Evolutionary conservation across 2,329 filamentous ascomycete species (phyloP), one percentile per base, ranked within the genome.

Genomic region (Fusarium annulatum): DNA sequence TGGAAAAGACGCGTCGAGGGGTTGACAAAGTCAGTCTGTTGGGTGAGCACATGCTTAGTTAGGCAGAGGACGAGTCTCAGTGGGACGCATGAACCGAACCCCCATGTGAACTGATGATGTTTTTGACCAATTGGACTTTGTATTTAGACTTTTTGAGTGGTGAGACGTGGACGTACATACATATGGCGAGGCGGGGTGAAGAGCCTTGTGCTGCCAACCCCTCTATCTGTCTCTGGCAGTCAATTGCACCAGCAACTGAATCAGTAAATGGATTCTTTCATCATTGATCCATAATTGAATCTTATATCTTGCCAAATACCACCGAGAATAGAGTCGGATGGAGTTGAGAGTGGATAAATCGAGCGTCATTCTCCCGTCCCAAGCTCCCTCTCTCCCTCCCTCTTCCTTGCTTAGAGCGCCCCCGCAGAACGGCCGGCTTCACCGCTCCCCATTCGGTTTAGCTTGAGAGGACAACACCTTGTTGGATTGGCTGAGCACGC

Each of bases 341-440:
- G 55, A 58, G 55, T 58, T 69, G 49, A 51, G 60, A 48, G 61
- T 74, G 68, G 72, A 65, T 74, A 66, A 53, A 36, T 36, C 18
- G 36, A 72, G 71, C 71, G 71, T 74, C 71, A 73, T 73, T 61
- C 70, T 73, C 71, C 65, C 45, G 51, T 33, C 52, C 43, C 65
- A 38, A 64, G 61, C 56, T 61, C 53, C 45, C 42, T 43, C n/a
- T 26, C 45, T 21, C 28, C 15, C 48, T 41, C 33, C 26, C 28
- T 36, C 66, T 71, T 63, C 66, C 71, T 48, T 71, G 67, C 45
- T 57, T 10, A 49, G n/a, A 46, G 43, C 42, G 36, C 26, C 70
- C 71, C 71, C 71, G 58, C 71, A 71, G 64, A 73, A 68, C 61
- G 66, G 58, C 71, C 71, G 70, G 63, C 67, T 71, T 74, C 48